Evolutionary conservation across 805 yeast species (phyloP).

Genomic region (Saccharomycopsis synnaedendra): DNA sequence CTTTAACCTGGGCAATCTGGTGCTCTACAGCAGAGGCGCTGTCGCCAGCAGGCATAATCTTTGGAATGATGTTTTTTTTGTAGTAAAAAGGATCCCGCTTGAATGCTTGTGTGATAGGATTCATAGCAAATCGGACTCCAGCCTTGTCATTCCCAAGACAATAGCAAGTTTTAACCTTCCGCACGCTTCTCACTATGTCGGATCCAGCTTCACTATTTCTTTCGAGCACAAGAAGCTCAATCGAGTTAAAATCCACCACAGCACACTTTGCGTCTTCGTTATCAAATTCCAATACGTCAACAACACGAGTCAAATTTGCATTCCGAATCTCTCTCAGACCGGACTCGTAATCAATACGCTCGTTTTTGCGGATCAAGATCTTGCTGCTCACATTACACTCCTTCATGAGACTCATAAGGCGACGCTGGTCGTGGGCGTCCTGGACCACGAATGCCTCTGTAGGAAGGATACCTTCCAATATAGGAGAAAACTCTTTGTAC

Average conservation of each 20-base stretch:
- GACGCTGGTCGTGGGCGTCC: constrained; percentile 44
- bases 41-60: not conserved
- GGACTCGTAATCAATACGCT: constrained; percentile 21
- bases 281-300: constrained; percentile 49
- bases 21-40: too few relatives aligned
- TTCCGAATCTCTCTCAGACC: constrained; percentile 27
- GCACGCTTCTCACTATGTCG: constrained; percentile 25
- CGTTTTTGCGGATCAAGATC: constrained; percentile 34
- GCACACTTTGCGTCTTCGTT: constrained; percentile 45
- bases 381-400: constrained; percentile 25
- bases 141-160: constrained; percentile 29
- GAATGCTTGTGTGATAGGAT: constrained; percentile 29
- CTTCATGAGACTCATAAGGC: constrained; percentile 16
- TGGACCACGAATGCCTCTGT: constrained; percentile 50
- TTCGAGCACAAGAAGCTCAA: constrained; percentile 50
- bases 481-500: constrained; percentile 42
- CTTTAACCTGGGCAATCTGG: not conserved
- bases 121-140: constrained; percentile 34
- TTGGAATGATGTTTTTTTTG: constrained; percentile 12
- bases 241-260: constrained; percentile 48
- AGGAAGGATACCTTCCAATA: constrained; percentile 30
- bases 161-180: constrained; percentile 32
- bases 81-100: constrained; percentile 44
- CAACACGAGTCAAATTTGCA: constrained; percentile 32
- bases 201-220: constrained; percentile 43